Base-by-base conservation (phyloP, 148 eudicot genomes). In the Beta vulgaris region DNA sequence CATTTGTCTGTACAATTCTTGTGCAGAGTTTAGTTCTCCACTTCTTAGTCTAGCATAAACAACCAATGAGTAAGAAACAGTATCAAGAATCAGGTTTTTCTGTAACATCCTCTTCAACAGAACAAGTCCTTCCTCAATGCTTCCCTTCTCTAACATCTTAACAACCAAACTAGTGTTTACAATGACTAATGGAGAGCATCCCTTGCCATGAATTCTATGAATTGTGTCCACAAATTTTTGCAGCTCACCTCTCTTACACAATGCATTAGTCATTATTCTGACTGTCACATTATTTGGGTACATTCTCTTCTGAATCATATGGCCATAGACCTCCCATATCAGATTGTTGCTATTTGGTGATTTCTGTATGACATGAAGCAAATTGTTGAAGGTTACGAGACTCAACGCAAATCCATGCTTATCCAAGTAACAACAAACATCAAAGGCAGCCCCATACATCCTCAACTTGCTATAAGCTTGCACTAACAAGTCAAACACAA, bases 241-340 rank as follows among this genome's bases (percentile, higher is more conserved):
- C 80, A 91, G 84, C 72, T 87, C 88, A 34, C 97, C 98, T 68
- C 83, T 91, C 77, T 90, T 90, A 71, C 98, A 90, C 87, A 94
- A 79, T 18, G 91, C 91, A 72, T 74, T 74, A 32, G 86, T 82
- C 95, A 94, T 85, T 68, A 83, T 81, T 63, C 71, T 83, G 18
- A 82, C 64, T 3, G 97, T 94, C n/a, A 42, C 73, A 55, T 85
- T 86, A 83, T 90, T 91, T 35, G 95, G 97, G 65, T 78, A 82
- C 25, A 81, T 79, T 79, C 90, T 85, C 39, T 85, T 82, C 39
- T 78, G 64, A 25, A 90, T 76, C 97, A 94, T 90, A 79, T 85
- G 85, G 85, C 87, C 92, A 77, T 91, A 94, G 10, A 94, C 84
- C 75, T 69, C 83, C 98, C 97, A 91, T 79, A 91, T 83, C 80